These are phyloP conservation scores for Diplotaxis tenuifolia DNA, from an alignment of 345 rosid species.

Conservation along the genomic window DNA sequence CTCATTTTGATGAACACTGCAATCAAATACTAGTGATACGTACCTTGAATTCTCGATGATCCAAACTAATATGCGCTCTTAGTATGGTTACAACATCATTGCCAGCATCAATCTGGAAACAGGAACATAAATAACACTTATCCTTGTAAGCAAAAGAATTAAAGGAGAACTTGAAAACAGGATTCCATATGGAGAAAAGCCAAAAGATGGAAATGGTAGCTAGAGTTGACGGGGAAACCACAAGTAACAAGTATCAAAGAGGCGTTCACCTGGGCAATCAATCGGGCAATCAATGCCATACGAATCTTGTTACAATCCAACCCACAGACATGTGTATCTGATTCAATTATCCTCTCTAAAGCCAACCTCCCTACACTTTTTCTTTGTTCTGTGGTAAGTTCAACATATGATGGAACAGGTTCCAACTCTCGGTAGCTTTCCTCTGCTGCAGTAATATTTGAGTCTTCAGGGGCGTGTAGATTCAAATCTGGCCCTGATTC, in stretches of 20 bases:
- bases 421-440: constrained; percentile 68
- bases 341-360: constrained; percentile 68
- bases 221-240: constrained; percentile 8
- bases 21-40: background rate
- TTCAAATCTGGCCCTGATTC: constrained; percentile 51
- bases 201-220: background rate
- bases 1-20: constrained; percentile 17
- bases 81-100: constrained; percentile 62
- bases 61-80: constrained; percentile 64
- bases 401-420: constrained; percentile 65
- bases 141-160: background rate
- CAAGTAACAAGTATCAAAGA: constrained; percentile 21
- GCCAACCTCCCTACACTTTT: constrained; percentile 55
- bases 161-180: constrained; percentile 2
- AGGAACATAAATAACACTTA: constrained; percentile 10
- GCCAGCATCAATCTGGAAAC: constrained; percentile 70
- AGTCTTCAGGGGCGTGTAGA: constrained; percentile 43
- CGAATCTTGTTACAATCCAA: constrained; percentile 50
- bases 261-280: constrained; percentile 71
- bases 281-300: constrained; percentile 76
- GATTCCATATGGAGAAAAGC: background rate
- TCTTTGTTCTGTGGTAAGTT: constrained; percentile 61
- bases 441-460: constrained; percentile 48
- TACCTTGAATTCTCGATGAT: constrained; percentile 83
- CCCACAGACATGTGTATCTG: constrained; percentile 57